Evolutionary conservation across 2,329 filamentous ascomycete species (phyloP).

Genomic region (Pseudovirgaria hyperparasitica): DNA sequence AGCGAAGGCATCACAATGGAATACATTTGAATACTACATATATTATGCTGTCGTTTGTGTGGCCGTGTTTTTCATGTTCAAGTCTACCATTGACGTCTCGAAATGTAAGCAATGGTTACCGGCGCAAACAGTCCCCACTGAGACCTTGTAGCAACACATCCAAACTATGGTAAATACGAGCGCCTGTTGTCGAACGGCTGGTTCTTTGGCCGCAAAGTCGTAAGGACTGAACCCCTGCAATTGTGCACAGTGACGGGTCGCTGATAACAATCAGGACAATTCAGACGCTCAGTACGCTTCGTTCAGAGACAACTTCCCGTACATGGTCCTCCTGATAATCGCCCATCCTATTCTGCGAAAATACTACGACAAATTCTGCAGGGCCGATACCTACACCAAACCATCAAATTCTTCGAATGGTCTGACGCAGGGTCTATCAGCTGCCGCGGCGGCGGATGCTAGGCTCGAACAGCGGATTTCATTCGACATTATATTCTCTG

Average conservation of each 20-base stretch:
- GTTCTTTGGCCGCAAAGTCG: conserved; percentile 84
- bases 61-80: conserved; percentile 77
- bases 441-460: conserved; percentile 39
- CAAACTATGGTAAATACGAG: conserved; percentile 65
- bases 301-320: conserved; percentile 78
- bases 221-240: conserved; percentile 22
- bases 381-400: conserved; percentile 31
- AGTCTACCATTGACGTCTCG: conserved; percentile 75
- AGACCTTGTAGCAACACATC: conserved; percentile 49
- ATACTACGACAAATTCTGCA: conserved; percentile 48
- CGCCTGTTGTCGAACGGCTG: conserved; percentile 65
- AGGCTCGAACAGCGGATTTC: conserved; percentile 52
- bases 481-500: conserved; percentile 74
- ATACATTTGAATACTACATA: conserved; percentile 69
- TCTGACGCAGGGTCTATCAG: conserved; percentile 28
- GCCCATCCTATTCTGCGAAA: conserved; percentile 70
- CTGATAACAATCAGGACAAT: conserved; percentile 56
- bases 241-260: neutral
- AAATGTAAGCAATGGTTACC: conserved; percentile 41
- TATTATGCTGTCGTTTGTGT: conserved; percentile 60
- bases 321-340: conserved; percentile 59
- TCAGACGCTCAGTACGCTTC: conserved; percentile 78
- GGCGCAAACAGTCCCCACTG: neutral
- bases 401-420: conserved; percentile 18
- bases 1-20: conserved; percentile 62